Evolutionary conservation across 306 rosid genomes (phyloP).

Genomic region (Astragalus glycyphyllos): DNA sequence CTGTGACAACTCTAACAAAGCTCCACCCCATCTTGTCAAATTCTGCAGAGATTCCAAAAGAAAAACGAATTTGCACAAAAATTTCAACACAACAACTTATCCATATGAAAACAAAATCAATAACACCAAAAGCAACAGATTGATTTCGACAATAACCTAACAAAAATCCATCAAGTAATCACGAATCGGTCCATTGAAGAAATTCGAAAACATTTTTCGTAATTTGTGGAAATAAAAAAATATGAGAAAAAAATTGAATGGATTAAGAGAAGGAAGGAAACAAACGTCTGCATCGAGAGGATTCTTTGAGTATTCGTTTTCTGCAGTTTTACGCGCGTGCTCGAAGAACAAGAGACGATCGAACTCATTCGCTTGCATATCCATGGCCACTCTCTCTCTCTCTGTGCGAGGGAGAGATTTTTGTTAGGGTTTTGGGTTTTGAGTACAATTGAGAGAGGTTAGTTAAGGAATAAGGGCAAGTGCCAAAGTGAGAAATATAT

Average conservation of each 20-base stretch:
- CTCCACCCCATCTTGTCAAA: conserved; percentile 92
- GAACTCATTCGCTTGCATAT: conserved; percentile 68
- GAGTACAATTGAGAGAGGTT: background rate
- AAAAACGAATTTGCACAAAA: background rate
- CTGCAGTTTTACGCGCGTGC: conserved; percentile 78
- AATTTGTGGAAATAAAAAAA: background rate
- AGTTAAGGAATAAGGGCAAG: background rate
- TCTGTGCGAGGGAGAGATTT: conserved; percentile 4
- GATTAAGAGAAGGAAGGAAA: background rate
- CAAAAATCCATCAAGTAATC: background rate
- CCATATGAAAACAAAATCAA: background rate
- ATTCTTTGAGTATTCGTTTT: conserved; percentile 57
- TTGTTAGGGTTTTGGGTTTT: conserved; percentile 48
- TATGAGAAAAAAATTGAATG: background rate
- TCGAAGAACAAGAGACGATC: conserved; percentile 87
- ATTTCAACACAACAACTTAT: conserved; percentile 4
- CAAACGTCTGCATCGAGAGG: conserved; percentile 87
- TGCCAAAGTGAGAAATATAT: too few species aligned
- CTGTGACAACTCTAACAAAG: conserved; percentile 79
- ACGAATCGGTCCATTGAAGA: background rate
- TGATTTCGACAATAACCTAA: background rate
- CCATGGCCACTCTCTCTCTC: conserved; percentile 41
- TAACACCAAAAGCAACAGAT: background rate
- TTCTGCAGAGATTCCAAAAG: conserved; percentile 53
- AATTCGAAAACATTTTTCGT: background rate